These are phyloP conservation scores for Sapria himalayana DNA, from an alignment of 345 rosid genomes.

Conservation along the genomic window DNA sequence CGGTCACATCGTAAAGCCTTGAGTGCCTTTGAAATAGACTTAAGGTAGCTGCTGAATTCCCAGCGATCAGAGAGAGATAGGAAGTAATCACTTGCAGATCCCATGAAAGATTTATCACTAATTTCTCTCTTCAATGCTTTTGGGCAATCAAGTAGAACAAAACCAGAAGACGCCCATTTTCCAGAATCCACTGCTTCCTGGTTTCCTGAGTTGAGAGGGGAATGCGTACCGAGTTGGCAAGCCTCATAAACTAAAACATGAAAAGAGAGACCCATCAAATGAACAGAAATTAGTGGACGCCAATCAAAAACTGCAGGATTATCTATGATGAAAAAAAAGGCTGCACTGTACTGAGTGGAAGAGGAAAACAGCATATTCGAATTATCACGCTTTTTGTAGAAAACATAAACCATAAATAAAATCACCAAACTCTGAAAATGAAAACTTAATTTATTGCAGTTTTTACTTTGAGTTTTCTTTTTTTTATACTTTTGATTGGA, in stretches of 20 bases:
- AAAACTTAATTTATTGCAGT: too few species aligned
- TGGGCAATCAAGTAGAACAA: slow-evolving; percentile 87
- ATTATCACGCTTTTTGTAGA: too few species aligned
- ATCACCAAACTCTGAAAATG: too few species aligned
- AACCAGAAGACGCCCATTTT: slow-evolving; percentile 49
- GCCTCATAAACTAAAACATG: slow-evolving; percentile 56
- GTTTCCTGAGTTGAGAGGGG: slow-evolving; percentile 61
- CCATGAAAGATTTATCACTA: slow-evolving; percentile 75
- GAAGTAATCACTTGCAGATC: slow-evolving; percentile 94
- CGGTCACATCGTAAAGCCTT: slow-evolving; percentile 61
- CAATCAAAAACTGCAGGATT: too few species aligned
- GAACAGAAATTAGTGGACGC: too few species aligned
- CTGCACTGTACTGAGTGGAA: too few species aligned
- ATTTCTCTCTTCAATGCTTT: slow-evolving; percentile 96
- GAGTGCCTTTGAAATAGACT: slow-evolving; percentile 79
- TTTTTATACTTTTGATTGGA: too few species aligned
- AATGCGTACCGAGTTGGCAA: slow-evolving; percentile 85
- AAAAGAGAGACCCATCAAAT: too few species aligned
- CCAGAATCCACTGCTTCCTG: slow-evolving; percentile 70
- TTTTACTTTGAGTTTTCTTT: too few species aligned
- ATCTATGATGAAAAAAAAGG: too few species aligned
- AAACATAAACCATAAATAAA: too few species aligned
- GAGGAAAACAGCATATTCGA: too few species aligned
- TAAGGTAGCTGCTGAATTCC: slow-evolving; percentile 86
- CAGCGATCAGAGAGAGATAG: slow-evolving; percentile 95